Percentiles rank a stretch among this genome's conserved stretches.
These are phyloP conservation scores for Populus pruinosa DNA, from an alignment of 345 rosid genomes.

Conservation along the genomic window DNA sequence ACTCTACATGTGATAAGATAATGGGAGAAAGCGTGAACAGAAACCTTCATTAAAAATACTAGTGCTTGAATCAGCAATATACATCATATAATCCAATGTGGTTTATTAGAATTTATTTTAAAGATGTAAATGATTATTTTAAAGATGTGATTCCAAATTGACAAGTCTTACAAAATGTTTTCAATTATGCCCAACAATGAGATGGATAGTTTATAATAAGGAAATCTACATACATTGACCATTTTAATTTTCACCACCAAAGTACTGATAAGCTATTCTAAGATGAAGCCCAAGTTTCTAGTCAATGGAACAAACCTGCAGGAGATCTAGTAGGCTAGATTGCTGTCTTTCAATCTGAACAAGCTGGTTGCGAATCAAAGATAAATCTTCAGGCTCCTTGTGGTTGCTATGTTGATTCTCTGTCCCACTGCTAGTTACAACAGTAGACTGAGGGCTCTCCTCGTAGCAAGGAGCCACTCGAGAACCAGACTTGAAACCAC, in stretches of 20 bases:
- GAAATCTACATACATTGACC: not conserved
- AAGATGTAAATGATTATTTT: no score
- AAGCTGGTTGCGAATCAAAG: conserved; percentile 76
- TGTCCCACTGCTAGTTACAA: conserved; percentile 32
- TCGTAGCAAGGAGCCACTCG: conserved; percentile 50
- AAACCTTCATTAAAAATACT: conserved; percentile 5
- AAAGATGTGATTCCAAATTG: not conserved
- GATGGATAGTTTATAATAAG: not conserved
- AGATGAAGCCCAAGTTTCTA: conserved; percentile 10
- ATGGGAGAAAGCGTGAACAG: conserved; percentile 6
- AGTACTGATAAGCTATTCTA: not conserved
- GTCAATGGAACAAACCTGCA: conserved; percentile 59
- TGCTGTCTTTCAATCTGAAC: conserved; percentile 93
- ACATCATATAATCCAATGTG: not conserved
- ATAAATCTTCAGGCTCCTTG: conserved; percentile 67
- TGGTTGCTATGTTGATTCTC: conserved; percentile 58
- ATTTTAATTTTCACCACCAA: not conserved
- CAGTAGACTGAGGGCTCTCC: conserved; percentile 36
- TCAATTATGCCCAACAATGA: not conserved
- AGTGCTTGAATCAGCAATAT: not conserved
- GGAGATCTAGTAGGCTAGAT: conserved; percentile 77
- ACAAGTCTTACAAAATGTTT: not conserved
- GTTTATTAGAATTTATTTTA: not conserved
- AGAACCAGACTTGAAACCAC: conserved; percentile 53
- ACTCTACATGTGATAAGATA: conserved; percentile 40